Conservation (phyloP, 78 protist species). For the Dictyostelium discoideum region DNA sequence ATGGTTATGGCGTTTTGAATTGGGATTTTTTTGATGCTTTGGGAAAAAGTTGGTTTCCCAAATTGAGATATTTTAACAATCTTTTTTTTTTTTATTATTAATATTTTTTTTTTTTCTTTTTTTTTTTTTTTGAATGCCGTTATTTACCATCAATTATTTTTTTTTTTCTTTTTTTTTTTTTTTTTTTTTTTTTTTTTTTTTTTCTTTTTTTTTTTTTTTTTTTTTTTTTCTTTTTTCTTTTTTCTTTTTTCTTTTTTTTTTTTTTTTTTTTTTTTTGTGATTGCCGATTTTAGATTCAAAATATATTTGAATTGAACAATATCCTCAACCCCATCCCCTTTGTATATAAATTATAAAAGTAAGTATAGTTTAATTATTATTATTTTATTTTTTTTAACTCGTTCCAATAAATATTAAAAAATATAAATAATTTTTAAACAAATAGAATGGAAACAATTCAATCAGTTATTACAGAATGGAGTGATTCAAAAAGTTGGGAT, state of each 20-base stretch:
- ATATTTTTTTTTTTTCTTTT: too few relatives aligned
- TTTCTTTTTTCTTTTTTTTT: too few relatives aligned
- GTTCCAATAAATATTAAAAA: too few relatives aligned
- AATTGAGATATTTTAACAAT: neutral
- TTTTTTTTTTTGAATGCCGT: neutral
- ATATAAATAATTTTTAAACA: too few relatives aligned
- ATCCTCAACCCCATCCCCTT: neutral
- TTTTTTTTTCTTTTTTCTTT: too few relatives aligned
- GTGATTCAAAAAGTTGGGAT: slow-evolving; percentile 7
- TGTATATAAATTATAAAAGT: neutral
- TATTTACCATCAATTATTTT: neutral
- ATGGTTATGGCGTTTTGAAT: too few relatives aligned
- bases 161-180: too few relatives aligned
- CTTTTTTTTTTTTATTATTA: neutral
- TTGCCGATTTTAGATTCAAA: neutral
- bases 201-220: too few relatives aligned
- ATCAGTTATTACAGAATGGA: slow-evolving; percentile 13
- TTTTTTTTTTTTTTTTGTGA: neutral
- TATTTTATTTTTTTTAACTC: too few relatives aligned
- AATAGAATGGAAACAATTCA: slow-evolving; percentile 15
- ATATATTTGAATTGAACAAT: neutral
- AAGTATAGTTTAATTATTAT: too few relatives aligned
- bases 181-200: too few relatives aligned
- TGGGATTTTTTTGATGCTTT: too few relatives aligned
- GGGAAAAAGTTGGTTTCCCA: neutral